Conservation (phyloP, 2,329 filamentous ascomycete genomes). For the Trichoderma lentiforme region DNA sequence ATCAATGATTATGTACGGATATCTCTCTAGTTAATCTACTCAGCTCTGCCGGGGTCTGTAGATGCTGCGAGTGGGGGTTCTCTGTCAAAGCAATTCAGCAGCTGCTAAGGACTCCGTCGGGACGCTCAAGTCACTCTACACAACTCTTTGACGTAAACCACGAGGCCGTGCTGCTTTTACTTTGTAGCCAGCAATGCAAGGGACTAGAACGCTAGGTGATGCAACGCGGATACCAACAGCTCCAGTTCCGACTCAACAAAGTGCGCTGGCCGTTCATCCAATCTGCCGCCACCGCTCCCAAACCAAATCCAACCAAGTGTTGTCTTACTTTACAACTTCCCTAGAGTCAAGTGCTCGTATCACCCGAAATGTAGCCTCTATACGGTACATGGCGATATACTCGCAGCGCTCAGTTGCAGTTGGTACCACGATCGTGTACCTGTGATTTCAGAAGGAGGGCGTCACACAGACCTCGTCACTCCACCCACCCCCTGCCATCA, state of each 20-base stretch:
- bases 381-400: background rate
- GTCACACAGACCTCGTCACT: background rate
- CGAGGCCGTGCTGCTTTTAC: background rate
- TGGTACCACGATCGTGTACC: background rate
- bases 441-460: background rate
- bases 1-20: background rate
- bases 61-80: background rate
- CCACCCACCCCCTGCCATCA: background rate
- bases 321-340: slow-evolving; percentile 5
- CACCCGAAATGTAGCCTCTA: background rate
- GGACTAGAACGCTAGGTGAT: background rate
- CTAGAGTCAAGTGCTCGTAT: background rate
- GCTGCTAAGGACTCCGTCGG: background rate
- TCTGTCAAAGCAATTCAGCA: background rate
- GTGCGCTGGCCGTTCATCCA: background rate
- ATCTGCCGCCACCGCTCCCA: background rate
- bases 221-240: background rate
- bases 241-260: background rate
- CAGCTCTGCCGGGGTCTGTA: slow-evolving; percentile 6
- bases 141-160: background rate
- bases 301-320: background rate
- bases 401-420: background rate
- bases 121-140: background rate
- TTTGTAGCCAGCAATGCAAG: background rate
- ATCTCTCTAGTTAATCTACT: background rate